Evolutionary conservation across 306 rosid genomes (phyloP).

Genomic region (Cicer chorassanicum): DNA sequence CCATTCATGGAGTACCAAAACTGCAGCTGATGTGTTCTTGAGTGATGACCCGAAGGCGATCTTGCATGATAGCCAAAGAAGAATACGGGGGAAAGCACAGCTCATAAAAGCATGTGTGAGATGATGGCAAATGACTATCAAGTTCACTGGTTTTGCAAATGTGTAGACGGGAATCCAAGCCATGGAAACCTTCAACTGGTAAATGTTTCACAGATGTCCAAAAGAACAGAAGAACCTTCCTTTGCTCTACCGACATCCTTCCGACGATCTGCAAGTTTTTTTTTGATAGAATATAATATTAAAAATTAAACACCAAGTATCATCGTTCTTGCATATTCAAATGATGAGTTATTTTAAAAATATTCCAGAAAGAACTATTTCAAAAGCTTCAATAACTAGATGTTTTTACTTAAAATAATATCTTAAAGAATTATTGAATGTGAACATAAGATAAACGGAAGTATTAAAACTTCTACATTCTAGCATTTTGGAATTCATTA

Average conservation of each 20-base stretch:
- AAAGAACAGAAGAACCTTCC: constrained; percentile 78
- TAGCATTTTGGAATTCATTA: background rate
- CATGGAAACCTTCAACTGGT: constrained; percentile 89
- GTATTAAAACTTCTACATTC: background rate
- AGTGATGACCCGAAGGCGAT: constrained; percentile 70
- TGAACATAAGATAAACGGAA: background rate
- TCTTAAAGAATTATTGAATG: background rate
- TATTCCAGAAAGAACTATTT: constrained; percentile 1
- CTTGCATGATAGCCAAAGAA: constrained; percentile 61
- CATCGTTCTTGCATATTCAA: constrained; percentile 17
- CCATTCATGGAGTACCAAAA: constrained; percentile 51
- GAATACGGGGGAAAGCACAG: constrained; percentile 79
- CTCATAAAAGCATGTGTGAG: constrained; percentile 83
- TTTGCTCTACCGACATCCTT: constrained; percentile 75
- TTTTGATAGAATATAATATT: constrained; percentile 23
- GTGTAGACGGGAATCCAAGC: constrained; percentile 70
- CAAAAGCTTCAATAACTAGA: background rate
- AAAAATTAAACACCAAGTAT: constrained; percentile 26
- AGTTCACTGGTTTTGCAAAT: constrained; percentile 64
- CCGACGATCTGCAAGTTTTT: constrained; percentile 65
- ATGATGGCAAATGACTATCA: constrained; percentile 68
- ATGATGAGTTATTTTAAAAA: background rate
- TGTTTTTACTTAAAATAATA: background rate
- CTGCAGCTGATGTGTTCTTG: constrained; percentile 89
- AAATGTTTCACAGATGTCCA: constrained; percentile 91